Conservation (phyloP, 2,329 filamentous ascomycete genomes). For the Cyphellophora attinorum region DNA sequence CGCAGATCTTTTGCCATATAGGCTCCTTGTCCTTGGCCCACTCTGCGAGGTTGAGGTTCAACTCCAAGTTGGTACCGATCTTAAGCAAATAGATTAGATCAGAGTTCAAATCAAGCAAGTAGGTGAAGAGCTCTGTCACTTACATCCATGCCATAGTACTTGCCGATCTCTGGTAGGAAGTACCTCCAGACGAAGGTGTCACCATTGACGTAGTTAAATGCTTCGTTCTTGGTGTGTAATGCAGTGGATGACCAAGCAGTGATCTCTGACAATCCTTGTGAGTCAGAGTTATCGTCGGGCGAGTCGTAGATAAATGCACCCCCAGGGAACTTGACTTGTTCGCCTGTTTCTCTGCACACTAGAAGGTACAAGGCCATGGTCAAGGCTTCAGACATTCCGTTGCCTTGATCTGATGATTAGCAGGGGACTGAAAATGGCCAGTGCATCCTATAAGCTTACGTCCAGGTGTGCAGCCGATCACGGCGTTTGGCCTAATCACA, state of each 20-base stretch:
- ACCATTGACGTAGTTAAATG: conserved; percentile 22
- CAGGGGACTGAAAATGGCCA: too few species aligned
- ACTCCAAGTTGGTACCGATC: conserved; percentile 11
- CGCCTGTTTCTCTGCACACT: conserved; percentile 19
- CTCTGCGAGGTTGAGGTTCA: conserved; percentile 17
- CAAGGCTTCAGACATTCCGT: too few species aligned
- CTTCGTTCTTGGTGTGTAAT: conserved; percentile 19
- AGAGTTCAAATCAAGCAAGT: too few species aligned
- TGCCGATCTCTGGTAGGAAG: conserved; percentile 16
- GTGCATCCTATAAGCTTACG: too few species aligned
- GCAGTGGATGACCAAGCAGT: conserved; percentile 18
- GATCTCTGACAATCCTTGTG: conserved; percentile 21
- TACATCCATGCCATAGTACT: conserved; percentile 19
- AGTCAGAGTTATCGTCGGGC: conserved; percentile 22
- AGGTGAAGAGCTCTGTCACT: too few species aligned
- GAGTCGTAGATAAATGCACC: conserved; percentile 22
- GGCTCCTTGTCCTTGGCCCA: conserved; percentile 19
- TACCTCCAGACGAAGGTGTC: conserved; percentile 22
- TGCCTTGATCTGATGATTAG: too few species aligned
- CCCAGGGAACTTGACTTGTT: conserved; percentile 18
- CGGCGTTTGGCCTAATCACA: too few species aligned
- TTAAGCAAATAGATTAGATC: too few species aligned
- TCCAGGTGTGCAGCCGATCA: too few species aligned
- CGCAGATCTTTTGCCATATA: conserved; percentile 16
- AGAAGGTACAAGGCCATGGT: too few species aligned